Evolutionary conservation across 1,284 basidiomycete genomes (phyloP).

Genomic region (Rhodotorula sp.): DNA sequence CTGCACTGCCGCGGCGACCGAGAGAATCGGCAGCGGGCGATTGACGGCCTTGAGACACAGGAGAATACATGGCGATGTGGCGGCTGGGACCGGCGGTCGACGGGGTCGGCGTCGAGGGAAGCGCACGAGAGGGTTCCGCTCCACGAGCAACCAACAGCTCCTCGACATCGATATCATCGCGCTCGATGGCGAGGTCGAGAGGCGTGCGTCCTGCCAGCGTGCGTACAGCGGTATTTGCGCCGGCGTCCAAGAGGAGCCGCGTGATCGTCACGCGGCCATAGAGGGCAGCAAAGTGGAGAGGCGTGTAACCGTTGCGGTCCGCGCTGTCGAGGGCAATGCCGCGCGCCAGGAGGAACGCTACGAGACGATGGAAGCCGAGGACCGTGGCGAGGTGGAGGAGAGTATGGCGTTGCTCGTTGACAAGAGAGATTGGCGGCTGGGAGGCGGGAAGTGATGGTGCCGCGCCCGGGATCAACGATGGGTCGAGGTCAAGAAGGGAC

Average conservation of each 20-base stretch:
- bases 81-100: neutral
- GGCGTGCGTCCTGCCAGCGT: constrained; percentile 76
- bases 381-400: constrained; percentile 78
- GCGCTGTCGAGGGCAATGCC: constrained; percentile 77
- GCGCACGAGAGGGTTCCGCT: constrained; percentile 1
- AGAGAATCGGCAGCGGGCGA: neutral
- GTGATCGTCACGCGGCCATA: constrained; percentile 66
- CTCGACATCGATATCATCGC: constrained; percentile 56
- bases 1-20: neutral
- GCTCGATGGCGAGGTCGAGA: constrained; percentile 68
- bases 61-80: too few species aligned
- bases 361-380: constrained; percentile 72
- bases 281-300: constrained; percentile 82
- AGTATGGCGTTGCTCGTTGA: constrained; percentile 49
- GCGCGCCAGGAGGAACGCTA: constrained; percentile 68
- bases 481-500: constrained; percentile 62
- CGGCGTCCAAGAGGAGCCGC: constrained; percentile 67
- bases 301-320: constrained; percentile 87
- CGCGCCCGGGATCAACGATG: constrained; percentile 36
- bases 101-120: neutral
- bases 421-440: constrained; percentile 43
- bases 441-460: constrained; percentile 35
- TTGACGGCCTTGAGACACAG: neutral
- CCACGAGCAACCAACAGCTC: constrained; percentile 20
- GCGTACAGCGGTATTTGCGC: constrained; percentile 74